Conservation (phyloP, 352 stramenopile species). For the Pythium chondricola region DNA sequence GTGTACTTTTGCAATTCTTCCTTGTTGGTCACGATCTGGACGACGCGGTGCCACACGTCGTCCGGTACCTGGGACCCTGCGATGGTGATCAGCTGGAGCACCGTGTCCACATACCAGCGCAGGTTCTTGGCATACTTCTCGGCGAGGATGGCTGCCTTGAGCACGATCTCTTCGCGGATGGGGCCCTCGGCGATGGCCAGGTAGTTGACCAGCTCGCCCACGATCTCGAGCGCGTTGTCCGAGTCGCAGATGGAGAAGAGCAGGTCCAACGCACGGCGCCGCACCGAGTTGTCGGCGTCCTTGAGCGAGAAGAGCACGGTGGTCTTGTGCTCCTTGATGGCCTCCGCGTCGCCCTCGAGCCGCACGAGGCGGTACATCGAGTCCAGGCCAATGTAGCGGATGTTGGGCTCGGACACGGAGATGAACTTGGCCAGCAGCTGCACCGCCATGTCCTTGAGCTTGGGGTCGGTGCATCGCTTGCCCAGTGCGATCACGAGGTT, state of each 20-base stretch:
- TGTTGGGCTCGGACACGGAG: slow-evolving; percentile 95
- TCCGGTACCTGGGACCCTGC: slow-evolving; percentile 91
- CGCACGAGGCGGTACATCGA: slow-evolving; percentile 94
- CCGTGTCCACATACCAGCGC: slow-evolving; percentile 96
- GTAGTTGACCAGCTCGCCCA: slow-evolving; percentile 95
- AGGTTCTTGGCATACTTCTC: slow-evolving; percentile 97
- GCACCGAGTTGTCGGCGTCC: slow-evolving; percentile 95
- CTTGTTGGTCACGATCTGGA: slow-evolving; percentile 99
- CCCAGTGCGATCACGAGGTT: slow-evolving; percentile 96
- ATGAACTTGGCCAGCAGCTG: slow-evolving; percentile 96
- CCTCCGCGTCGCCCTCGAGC: slow-evolving; percentile 73
- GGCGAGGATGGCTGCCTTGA: slow-evolving; percentile 98
- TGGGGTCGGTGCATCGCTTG: slow-evolving; percentile 64
- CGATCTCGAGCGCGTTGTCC: slow-evolving; percentile 93
- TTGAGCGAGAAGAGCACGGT: slow-evolving; percentile 96
- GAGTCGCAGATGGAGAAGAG: slow-evolving; percentile 98
- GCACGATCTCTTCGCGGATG: slow-evolving; percentile 94
- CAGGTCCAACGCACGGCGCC: slow-evolving; percentile 93
- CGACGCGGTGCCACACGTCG: slow-evolving; percentile 97
- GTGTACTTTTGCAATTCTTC: slow-evolving; percentile 83
- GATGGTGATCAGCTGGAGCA: slow-evolving; percentile 96
- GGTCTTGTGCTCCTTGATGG: slow-evolving; percentile 93
- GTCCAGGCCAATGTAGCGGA: slow-evolving; percentile 96
- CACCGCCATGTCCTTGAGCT: slow-evolving; percentile 90
- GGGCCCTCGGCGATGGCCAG: slow-evolving; percentile 89